Evolutionary conservation across 768 basidiomycete species (phyloP), one percentile per base, ranked within the genome.

Genomic region (Phylloporus sp.): DNA sequence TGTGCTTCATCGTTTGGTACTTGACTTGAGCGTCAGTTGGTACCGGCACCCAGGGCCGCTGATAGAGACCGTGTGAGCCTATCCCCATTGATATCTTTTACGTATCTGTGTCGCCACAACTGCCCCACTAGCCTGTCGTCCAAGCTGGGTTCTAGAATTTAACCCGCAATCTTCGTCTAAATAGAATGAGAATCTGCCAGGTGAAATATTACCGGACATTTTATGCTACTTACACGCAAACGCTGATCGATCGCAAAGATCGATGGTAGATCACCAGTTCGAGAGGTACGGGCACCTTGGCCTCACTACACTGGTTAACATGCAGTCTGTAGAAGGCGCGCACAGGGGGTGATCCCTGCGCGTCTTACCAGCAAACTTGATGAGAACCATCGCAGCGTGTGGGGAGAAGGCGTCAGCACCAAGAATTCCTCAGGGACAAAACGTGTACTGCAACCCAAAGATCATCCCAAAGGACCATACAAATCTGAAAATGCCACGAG

Each of bases 41-140:
- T n/a, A n/a, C n/a, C n/a, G n/a, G n/a, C n/a, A n/a, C n/a, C n/a
- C n/a, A n/a, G n/a, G n/a, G n/a, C n/a, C n/a, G n/a, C n/a, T n/a
- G n/a, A n/a, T n/a, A 22, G 7, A 9, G 20, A n/a, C 20, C 14
- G 3, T n/a, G 9, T 20, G 4, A 4, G 33, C n/a, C 3, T 17
- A 14, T 32, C 7, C 27, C 13, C 14, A 40, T 42, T 23, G 18
- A 43, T 21, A 34, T 51, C 35, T 29, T 40, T 54, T 38, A 36
- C 51, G 43, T 54, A 35, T 54, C 44, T 33, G 5, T 17, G 17
- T 28, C 33, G n/a, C n/a, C n/a, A n/a, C n/a, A n/a, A n/a, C n/a
- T n/a, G n/a, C n/a, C n/a, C n/a, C n/a, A n/a, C 14, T n/a, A 38
- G 15, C 44, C 27, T 42, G 38, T 9, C 15, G n/a, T 32, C 5